A percentile compares a stretch with the other conserved stretches of the same genome.
Evolutionary conservation across 2,329 filamentous ascomycete genomes (phyloP).

Genomic region (Fusarium torreyae): DNA sequence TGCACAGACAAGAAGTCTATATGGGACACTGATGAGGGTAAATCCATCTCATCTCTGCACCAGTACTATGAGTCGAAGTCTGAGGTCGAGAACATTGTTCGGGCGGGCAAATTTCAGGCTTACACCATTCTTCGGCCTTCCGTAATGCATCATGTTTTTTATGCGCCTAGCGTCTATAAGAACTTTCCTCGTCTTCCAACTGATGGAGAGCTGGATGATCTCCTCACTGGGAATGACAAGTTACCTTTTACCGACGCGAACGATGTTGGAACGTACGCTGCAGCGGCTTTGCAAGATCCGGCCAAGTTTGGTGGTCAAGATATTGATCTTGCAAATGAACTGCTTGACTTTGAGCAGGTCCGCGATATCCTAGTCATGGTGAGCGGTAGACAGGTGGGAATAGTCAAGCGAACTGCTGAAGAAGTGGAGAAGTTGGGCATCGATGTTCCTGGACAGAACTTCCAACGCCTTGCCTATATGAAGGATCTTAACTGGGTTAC

Average conservation of each 20-base stretch:
- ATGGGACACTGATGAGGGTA: slow-evolving; percentile 44
- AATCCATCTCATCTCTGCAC: slow-evolving; percentile 30
- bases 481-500: slow-evolving; percentile 7
- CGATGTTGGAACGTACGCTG: slow-evolving; percentile 54
- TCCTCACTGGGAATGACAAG: slow-evolving; percentile 35
- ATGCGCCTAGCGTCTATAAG: slow-evolving; percentile 32
- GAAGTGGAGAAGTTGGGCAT: slow-evolving; percentile 20
- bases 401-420: slow-evolving; percentile 30
- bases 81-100: slow-evolving; percentile 54
- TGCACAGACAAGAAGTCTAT: slow-evolving; percentile 29
- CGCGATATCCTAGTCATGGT: slow-evolving; percentile 50
- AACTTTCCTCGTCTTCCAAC: slow-evolving; percentile 53
- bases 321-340: slow-evolving; percentile 52
- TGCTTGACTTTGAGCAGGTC: slow-evolving; percentile 51
- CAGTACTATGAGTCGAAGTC: slow-evolving; percentile 58
- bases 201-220: slow-evolving; percentile 50
- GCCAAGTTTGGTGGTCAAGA: slow-evolving; percentile 51
- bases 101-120: slow-evolving; percentile 46
- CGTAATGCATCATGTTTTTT: slow-evolving; percentile 51
- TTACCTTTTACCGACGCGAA: slow-evolving; percentile 50
- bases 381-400: slow-evolving; percentile 50
- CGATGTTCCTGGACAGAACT: slow-evolving; percentile 9
- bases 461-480: slow-evolving; percentile 31
- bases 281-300: slow-evolving; percentile 52
- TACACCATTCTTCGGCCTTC: slow-evolving; percentile 56